Conservation (phyloP, 2,329 filamentous ascomycete genomes). For the Penicillium sp. region DNA sequence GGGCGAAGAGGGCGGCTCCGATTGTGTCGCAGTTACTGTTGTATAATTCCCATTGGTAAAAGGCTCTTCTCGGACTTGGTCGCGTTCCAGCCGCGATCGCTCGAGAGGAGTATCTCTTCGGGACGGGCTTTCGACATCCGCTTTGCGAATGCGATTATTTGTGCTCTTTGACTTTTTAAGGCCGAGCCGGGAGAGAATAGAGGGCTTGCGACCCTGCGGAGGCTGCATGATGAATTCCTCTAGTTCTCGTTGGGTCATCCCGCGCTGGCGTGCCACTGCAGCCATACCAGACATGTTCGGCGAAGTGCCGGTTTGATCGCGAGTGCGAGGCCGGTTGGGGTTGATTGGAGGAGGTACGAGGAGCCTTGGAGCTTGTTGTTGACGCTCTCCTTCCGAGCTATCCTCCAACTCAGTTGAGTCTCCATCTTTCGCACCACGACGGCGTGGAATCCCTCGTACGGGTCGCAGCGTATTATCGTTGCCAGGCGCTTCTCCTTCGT, state of each 20-base stretch:
- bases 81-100: conserved; percentile 57
- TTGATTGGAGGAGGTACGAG: conserved; percentile 26
- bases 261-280: conserved; percentile 56
- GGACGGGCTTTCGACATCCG: conserved; percentile 62
- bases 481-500: conserved; percentile 66
- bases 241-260: conserved; percentile 51
- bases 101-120: conserved; percentile 67
- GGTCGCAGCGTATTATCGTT: conserved; percentile 54
- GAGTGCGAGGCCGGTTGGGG: conserved; percentile 29
- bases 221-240: conserved; percentile 41
- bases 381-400: conserved; percentile 58
- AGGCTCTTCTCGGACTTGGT: conserved; percentile 32
- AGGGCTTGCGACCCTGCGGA: conserved; percentile 32
- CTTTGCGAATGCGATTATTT: conserved; percentile 54
- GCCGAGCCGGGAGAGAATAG: conserved; percentile 39
- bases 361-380: conserved; percentile 29
- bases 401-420: conserved; percentile 67
- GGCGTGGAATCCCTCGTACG: conserved; percentile 64
- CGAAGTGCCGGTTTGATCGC: conserved; percentile 45
- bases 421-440: conserved; percentile 61
- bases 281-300: conserved; percentile 33
- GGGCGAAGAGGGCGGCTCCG: conserved; percentile 22
- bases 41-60: conserved; percentile 17
- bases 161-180: conserved; percentile 32
- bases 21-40: conserved; percentile 22